Base-by-base conservation (phyloP, 805 yeast species). In the Kazachstania bromeliacearum region DNA sequence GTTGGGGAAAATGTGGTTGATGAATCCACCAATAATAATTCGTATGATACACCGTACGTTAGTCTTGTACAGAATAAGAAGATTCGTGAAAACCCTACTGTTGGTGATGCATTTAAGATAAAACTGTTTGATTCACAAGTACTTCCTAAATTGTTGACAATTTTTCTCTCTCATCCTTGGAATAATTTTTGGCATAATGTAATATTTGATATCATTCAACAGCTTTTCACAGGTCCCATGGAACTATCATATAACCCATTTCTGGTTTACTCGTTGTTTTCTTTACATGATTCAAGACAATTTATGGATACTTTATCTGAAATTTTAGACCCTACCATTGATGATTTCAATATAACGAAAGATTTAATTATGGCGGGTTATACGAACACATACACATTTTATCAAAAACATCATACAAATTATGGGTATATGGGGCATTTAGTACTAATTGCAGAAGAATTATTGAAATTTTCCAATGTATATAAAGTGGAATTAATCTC, bases 371-470 rank as follows among this genome's bases (percentile, higher is more conserved):
- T 80, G 15, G 65, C 68, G 25, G 88, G 88, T 4, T 83, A 80
- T 47, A 60, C 62, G 42, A 61, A 62, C 20, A 77, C 83, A 39
- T 71, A 73, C 40, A 69, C 69, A 24, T 72, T 75, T 50, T 83
- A 83, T 55, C 71, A 68, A 44, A 63, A 63, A 39, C 66, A 68
- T 12, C 75, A 76, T 4, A 71, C 83, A 28, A 70, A 94, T 37
- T 73, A 88, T 27, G 98, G 98, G 0, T 92, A 85, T 55, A 87
- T 88, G 85, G 98, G 98, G n/a, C 98, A 92, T 57, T 63, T 92
- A 44, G 85, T 94, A 5, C 65, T 92, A 35, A 85, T 92, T 38
- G 87, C 95, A 35, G 98, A 92, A 57, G 98, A 92, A 57, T 87
- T 92, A 31, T 95, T 87, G 33, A 92, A 92, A 56, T 92, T 92